Conservation (phyloP, 2,329 filamentous ascomycete species). For the Thermochaetoides dissita region DNA sequence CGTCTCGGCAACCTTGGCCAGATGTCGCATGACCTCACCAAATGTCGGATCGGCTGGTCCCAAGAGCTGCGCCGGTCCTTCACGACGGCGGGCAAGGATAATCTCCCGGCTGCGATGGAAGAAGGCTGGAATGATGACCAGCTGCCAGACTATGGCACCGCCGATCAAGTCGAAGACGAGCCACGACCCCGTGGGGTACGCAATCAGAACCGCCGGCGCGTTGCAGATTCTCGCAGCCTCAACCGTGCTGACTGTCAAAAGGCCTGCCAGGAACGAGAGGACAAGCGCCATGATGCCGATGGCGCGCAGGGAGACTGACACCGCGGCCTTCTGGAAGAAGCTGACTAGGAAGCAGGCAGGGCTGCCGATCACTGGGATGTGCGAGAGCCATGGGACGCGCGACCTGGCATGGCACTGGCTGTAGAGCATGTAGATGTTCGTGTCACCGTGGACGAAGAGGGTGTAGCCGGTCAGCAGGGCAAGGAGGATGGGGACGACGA, state of each 20-base stretch:
- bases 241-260: constrained; percentile 35
- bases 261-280: constrained; percentile 30
- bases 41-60: constrained; percentile 18
- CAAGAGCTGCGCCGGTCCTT: constrained; percentile 7
- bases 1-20: constrained; percentile 34
- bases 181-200: constrained; percentile 26
- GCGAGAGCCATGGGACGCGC: constrained; percentile 29
- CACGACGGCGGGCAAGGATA: constrained; percentile 15
- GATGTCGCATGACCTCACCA: constrained; percentile 22
- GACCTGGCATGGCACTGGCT: constrained; percentile 38
- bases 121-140: constrained; percentile 37
- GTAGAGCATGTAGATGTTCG: constrained; percentile 38
- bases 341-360: constrained; percentile 35
- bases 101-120: constrained; percentile 28
- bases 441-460: constrained; percentile 33
- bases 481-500: constrained; percentile 36
- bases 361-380: constrained; percentile 30
- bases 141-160: constrained; percentile 37
- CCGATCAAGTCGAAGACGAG: constrained; percentile 34
- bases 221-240: constrained; percentile 33
- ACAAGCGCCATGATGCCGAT: constrained; percentile 27
- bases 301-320: constrained; percentile 21
- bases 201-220: constrained; percentile 18
- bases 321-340: constrained; percentile 33
- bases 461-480: constrained; percentile 26